Conservation (phyloP, 495 filamentous ascomycete genomes). For the Penicillium taxi region DNA sequence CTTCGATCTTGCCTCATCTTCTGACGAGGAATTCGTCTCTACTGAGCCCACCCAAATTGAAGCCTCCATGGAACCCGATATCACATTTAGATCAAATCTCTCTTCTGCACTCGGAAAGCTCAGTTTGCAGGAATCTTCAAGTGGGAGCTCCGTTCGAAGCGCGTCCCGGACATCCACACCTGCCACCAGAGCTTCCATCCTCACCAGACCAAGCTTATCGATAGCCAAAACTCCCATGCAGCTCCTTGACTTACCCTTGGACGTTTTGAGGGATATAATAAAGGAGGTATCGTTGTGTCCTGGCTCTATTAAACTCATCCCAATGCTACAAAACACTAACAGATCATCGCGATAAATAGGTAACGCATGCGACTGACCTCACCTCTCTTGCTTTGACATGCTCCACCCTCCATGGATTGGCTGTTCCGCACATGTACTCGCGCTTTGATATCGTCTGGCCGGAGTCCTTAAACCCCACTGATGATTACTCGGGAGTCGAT, state of each 20-base stretch:
- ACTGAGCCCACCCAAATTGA: conserved; percentile 31
- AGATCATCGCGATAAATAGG: conserved; percentile 42
- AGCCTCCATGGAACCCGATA: conserved; percentile 17
- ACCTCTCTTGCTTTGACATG: conserved; percentile 76
- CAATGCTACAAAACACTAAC: too few relatives aligned
- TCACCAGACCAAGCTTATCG: neutral
- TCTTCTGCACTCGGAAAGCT: conserved; percentile 24
- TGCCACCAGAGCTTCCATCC: conserved; percentile 3
- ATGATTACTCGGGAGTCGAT: conserved; percentile 71
- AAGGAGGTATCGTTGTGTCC: conserved; percentile 61
- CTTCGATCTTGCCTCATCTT: conserved; percentile 22
- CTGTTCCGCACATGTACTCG: conserved; percentile 82
- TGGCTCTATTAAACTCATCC: neutral
- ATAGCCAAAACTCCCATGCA: conserved; percentile 34
- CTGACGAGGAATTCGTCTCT: conserved; percentile 30
- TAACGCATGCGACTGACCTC: conserved; percentile 82
- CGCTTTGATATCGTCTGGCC: conserved; percentile 96
- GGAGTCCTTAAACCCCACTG: conserved; percentile 51
- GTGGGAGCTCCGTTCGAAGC: conserved; percentile 3
- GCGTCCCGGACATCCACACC: conserved; percentile 9
- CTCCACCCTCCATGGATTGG: conserved; percentile 72
- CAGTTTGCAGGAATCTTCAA: conserved; percentile 17
- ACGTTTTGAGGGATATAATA: conserved; percentile 79
- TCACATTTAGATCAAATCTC: conserved; percentile 3
- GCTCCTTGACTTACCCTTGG: conserved; percentile 76